Percentiles rank a stretch among this genome's conserved stretches.
phyloP scores from a whole-genome alignment of 2,329 filamentous ascomycete genomes.

The Fusarium torreyae region DNA sequence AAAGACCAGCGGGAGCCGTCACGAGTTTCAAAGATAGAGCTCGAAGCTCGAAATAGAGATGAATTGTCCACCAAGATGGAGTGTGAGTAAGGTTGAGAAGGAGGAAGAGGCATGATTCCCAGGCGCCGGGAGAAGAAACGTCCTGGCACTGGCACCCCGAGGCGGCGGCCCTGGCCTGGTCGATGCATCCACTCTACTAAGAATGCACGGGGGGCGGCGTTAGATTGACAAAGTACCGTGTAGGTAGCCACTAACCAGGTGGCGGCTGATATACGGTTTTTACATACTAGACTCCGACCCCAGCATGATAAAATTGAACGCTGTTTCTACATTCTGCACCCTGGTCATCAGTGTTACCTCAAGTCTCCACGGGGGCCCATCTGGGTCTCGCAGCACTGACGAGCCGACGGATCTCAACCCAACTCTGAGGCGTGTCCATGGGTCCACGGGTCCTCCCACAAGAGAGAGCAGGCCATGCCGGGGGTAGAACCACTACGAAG shows the following conservation, averaged over 20 bases:
- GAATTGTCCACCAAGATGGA: constrained; percentile 51
- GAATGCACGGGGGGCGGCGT: constrained; percentile 56
- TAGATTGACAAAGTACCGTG: constrained; percentile 47
- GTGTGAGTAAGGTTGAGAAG: constrained; percentile 54
- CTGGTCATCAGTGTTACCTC: constrained; percentile 53
- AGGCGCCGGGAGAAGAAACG: constrained; percentile 58
- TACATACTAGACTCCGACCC: constrained; percentile 2
- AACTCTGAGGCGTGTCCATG: constrained; percentile 55
- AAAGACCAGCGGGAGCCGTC: constrained; percentile 3
- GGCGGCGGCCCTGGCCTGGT: constrained; percentile 57
- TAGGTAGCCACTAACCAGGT: constrained; percentile 48
- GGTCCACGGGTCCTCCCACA: constrained; percentile 51
- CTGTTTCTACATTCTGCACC: constrained; percentile 53
- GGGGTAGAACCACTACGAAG: constrained; percentile 35
- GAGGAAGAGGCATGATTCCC: constrained; percentile 56
- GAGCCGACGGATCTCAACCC: constrained; percentile 58
- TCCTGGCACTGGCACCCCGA: constrained; percentile 57
- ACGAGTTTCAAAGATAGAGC: constrained; percentile 21
- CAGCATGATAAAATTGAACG: constrained; percentile 44
- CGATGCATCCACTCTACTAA: constrained; percentile 54
- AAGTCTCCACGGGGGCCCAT: constrained; percentile 56
- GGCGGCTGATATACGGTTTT: constrained; percentile 19
- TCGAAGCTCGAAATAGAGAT: constrained; percentile 45
- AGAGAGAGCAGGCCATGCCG: constrained; percentile 40
- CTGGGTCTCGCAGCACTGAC: constrained; percentile 59